These are phyloP conservation scores for Canavalia ensiformis DNA, from an alignment of 306 rosid genomes.

Conservation along the genomic window DNA sequence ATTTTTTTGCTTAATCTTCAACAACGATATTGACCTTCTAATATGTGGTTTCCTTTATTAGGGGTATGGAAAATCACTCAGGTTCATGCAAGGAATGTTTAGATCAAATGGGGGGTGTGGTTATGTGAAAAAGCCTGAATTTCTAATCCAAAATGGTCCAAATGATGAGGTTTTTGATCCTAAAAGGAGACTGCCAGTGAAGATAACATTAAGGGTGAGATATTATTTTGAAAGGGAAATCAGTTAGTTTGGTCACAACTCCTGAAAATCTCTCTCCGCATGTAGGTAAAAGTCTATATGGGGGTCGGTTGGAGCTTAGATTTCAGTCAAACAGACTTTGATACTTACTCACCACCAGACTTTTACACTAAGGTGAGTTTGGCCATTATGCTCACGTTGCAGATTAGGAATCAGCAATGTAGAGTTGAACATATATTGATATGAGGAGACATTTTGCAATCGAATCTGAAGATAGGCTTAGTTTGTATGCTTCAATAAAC, in stretches of 20 bases:
- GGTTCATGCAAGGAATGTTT: constrained; percentile 91
- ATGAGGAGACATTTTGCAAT: not conserved
- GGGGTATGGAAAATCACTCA: constrained; percentile 78
- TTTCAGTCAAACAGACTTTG: constrained; percentile 44
- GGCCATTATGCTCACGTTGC: constrained; percentile 28
- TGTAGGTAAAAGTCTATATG: constrained; percentile 64
- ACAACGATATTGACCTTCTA: constrained; percentile 6
- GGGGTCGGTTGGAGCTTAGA: constrained; percentile 41
- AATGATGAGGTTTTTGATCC: constrained; percentile 74
- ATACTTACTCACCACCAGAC: constrained; percentile 79
- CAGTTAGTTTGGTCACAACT: constrained; percentile 35
- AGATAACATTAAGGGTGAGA: constrained; percentile 71
- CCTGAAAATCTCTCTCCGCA: constrained; percentile 43
- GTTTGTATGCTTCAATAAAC: constrained; percentile 1
- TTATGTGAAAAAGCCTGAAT: constrained; percentile 76
- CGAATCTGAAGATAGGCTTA: constrained; percentile 5
- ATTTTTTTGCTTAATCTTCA: not conserved
- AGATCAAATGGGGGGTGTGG: constrained; percentile 87
- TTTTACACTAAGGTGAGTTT: constrained; percentile 65
- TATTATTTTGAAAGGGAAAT: constrained; percentile 33
- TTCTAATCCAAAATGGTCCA: constrained; percentile 58
- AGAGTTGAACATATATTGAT: not conserved
- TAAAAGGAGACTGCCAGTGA: constrained; percentile 52
- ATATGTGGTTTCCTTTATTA: constrained; percentile 45
- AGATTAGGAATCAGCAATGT: constrained; percentile 1